Conservation (phyloP, 2,329 filamentous ascomycete species). For the Macrophomina pseudophaseolina region DNA sequence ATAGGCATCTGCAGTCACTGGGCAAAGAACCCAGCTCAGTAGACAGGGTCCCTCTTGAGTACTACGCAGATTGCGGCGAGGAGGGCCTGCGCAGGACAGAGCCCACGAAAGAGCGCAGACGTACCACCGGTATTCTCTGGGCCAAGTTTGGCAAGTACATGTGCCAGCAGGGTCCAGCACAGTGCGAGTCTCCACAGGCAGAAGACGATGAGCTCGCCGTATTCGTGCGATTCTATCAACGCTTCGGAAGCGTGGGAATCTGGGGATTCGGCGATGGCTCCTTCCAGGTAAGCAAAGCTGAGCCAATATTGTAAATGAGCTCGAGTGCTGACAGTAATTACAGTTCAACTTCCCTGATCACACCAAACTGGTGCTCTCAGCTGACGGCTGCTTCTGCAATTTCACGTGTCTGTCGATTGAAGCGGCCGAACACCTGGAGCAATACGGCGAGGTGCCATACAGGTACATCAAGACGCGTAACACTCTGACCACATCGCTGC, state of each 20-base stretch:
- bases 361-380: conserved; percentile 80
- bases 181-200: conserved; percentile 49
- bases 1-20: conserved; percentile 71
- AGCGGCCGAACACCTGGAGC: conserved; percentile 68
- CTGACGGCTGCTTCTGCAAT: conserved; percentile 75
- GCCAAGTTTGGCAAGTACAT: conserved; percentile 77
- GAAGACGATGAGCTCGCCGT: conserved; percentile 35
- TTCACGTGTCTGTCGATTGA: conserved; percentile 78
- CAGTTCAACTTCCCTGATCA: conserved; percentile 89
- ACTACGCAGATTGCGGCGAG: conserved; percentile 74
- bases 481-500: conserved; percentile 72
- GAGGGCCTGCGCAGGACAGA: conserved; percentile 67
- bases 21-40: conserved; percentile 60
- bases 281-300: conserved; percentile 63
- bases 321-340: conserved; percentile 32
- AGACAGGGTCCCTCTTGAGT: conserved; percentile 62
- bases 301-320: background rate
- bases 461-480: conserved; percentile 72
- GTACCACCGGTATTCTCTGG: conserved; percentile 63
- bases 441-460: conserved; percentile 66
- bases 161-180: conserved; percentile 48
- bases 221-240: conserved; percentile 80
- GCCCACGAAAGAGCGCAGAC: conserved; percentile 62
- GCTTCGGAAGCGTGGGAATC: conserved; percentile 79
- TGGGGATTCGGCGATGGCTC: conserved; percentile 83